Conservation (phyloP, 345 rosid genomes). For the Brassica incana region DNA sequence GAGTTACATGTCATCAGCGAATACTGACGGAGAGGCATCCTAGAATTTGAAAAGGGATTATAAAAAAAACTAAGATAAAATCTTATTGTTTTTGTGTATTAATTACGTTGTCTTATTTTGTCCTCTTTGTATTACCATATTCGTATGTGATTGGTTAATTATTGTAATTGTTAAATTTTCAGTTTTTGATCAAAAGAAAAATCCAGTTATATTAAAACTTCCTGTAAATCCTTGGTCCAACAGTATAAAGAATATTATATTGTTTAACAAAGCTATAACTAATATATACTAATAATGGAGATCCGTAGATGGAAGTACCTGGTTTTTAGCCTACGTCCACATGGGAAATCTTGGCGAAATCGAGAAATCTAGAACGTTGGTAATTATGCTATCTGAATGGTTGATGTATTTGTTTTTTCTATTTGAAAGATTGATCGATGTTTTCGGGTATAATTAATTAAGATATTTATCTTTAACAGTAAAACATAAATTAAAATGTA, state of each 20-base stretch:
- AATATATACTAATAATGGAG: not conserved
- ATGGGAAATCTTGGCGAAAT: not conserved
- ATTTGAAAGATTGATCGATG: not conserved
- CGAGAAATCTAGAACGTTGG: not conserved
- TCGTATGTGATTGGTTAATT: conserved; percentile 3
- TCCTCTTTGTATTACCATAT: not conserved
- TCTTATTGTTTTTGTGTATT: conserved; percentile 21
- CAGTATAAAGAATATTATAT: not conserved
- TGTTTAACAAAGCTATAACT: not conserved
- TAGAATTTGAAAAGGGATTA: conserved; percentile 16
- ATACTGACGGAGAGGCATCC: conserved; percentile 67
- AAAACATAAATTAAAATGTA: no score
- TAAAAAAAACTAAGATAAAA: not conserved
- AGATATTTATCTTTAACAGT: no score
- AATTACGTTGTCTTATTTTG: not conserved
- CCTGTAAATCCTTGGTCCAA: not conserved
- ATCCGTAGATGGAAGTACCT: not conserved
- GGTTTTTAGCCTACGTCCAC: not conserved
- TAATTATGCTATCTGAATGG: not conserved
- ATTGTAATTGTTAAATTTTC: not conserved
- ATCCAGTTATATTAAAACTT: not conserved
- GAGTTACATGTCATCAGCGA: conserved; percentile 83
- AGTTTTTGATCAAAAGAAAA: no score
- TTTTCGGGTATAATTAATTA: not conserved
- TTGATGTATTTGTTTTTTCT: not conserved